Base-by-base conservation (phyloP, 2,329 filamentous ascomycete species). In the Verticillium tricorpus region DNA sequence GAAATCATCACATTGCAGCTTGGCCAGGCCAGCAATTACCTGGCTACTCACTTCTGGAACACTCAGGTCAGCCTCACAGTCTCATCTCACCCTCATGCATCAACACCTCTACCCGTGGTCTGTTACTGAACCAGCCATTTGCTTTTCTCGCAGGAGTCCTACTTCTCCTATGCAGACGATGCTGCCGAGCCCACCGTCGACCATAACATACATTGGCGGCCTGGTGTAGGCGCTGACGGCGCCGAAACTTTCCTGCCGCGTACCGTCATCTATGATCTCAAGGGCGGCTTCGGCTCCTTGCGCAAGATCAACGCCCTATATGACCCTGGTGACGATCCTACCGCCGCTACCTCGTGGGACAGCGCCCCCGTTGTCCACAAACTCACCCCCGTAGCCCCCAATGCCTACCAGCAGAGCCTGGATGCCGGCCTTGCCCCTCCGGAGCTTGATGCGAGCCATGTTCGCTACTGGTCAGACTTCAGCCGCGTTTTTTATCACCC, bases 21-120 rank as follows among this genome's bases (percentile, higher is more conserved):
- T 63, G 95, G 95, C 54, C 90, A 96, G 73, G 88, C 91, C 72
- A 93, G 91, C 74, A 99, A 99, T 75, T 96, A 97, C 71, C 80
- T 96, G 25, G 93, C 90, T 34, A 96, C 93, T 0, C 95, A 99
- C 78, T 99, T 97, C 75, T 99, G 95, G 95, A 99, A 99, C 70
- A 83, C 91, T 6, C 94, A 97, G 81, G 91, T 92, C 55, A 52
- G 45, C 45, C 45, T 52, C 45, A 19, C 7, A 52, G 19, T 15
- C 14, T 35, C 19, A 31, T 32, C 28, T 22, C 28, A 7, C 7
- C 22, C 12, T 9, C 58, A n/a, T 22, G 28, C 17, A 37, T 50
- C 11, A 31, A 14, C n/a, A 54, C 35, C 50, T 5, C 45, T 32
- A 5, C 5, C 50, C 9, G 9, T 31, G 8, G 34, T 40, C 8